Conservation (phyloP, 2,329 filamentous ascomycete species). For the Trichoderma guizhouense region DNA sequence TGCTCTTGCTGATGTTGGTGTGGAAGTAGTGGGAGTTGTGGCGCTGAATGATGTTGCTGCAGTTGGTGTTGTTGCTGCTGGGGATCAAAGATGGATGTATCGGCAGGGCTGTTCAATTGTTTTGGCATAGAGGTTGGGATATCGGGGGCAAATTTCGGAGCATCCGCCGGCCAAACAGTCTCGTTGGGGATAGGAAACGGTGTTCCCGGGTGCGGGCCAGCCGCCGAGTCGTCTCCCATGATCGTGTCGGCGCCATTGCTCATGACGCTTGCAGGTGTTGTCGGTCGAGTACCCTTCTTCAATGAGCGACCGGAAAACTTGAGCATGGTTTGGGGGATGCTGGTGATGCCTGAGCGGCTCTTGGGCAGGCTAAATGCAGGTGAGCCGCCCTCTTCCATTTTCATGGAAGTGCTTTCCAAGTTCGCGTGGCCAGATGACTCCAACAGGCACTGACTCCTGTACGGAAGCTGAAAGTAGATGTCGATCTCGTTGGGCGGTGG, state of each 20-base stretch:
- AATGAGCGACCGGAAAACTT: constrained; percentile 33
- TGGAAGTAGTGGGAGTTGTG: constrained; percentile 18
- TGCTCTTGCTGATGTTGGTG: constrained; percentile 12
- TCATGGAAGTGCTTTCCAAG: constrained; percentile 23
- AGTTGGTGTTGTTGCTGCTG: constrained; percentile 2
- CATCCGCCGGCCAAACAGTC: constrained; percentile 36
- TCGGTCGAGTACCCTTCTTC: constrained; percentile 36
- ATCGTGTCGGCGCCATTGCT: constrained; percentile 26
- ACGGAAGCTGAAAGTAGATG: constrained; percentile 37
- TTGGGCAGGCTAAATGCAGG: constrained; percentile 27
- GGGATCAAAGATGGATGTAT: constrained; percentile 21
- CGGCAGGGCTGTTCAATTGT: constrained; percentile 33
- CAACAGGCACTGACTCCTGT: constrained; percentile 36
- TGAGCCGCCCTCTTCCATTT: constrained; percentile 29
- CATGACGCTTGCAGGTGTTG: constrained; percentile 31
- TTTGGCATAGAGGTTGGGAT: constrained; percentile 26
- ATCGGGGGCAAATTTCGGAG: constrained; percentile 40
- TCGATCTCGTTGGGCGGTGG: constrained; percentile 40
- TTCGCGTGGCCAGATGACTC: constrained; percentile 31
- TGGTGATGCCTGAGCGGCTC: constrained; percentile 28
- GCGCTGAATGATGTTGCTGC: constrained; percentile 18
- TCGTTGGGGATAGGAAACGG: constrained; percentile 41
- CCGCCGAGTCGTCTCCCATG: constrained; percentile 34
- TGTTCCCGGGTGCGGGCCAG: constrained; percentile 40
- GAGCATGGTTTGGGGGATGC: constrained; percentile 31